Percentiles rank a stretch among this genome's conserved stretches.
Evolutionary conservation across 2,329 filamentous ascomycete species (phyloP).

Genomic region (Exophiala sp.): DNA sequence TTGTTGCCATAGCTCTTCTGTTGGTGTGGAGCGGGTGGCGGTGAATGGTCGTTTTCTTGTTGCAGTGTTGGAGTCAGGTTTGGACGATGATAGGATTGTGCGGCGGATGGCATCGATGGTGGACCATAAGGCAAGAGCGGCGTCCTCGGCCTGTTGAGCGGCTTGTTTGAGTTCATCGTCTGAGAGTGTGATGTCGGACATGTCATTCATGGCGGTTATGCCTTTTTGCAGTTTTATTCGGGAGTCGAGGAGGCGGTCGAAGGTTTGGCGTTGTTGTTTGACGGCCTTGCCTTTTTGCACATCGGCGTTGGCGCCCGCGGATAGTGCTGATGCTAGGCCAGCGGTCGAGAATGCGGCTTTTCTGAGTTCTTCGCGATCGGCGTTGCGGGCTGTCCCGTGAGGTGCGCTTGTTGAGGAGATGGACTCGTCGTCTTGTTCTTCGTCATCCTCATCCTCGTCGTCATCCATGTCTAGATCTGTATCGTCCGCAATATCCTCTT

Average conservation of each 20-base stretch:
- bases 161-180: constrained; percentile 41
- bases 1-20: constrained; percentile 66
- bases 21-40: constrained; percentile 50
- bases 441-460: constrained; percentile 34
- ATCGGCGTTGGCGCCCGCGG: constrained; percentile 69
- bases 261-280: constrained; percentile 77
- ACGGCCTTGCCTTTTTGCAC: constrained; percentile 82
- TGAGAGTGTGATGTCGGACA: constrained; percentile 44
- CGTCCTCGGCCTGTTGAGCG: constrained; percentile 76
- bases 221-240: constrained; percentile 93
- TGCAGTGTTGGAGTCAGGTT: constrained; percentile 20
- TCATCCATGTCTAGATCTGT: constrained; percentile 36
- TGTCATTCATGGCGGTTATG: constrained; percentile 74
- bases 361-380: constrained; percentile 54
- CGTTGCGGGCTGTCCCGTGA: constrained; percentile 18
- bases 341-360: constrained; percentile 65
- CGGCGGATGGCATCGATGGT: constrained; percentile 52
- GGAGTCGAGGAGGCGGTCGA: constrained; percentile 83
- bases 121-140: constrained; percentile 80
- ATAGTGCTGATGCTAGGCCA: constrained; percentile 60
- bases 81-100: constrained; percentile 35
- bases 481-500: constrained; percentile 8
- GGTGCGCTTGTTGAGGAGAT: constrained; percentile 24
- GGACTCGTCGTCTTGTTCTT: constrained; percentile 27
- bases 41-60: constrained; percentile 52